Conservation (phyloP, 73 alveolate genomes). For the Breviolum minutum region DNA sequence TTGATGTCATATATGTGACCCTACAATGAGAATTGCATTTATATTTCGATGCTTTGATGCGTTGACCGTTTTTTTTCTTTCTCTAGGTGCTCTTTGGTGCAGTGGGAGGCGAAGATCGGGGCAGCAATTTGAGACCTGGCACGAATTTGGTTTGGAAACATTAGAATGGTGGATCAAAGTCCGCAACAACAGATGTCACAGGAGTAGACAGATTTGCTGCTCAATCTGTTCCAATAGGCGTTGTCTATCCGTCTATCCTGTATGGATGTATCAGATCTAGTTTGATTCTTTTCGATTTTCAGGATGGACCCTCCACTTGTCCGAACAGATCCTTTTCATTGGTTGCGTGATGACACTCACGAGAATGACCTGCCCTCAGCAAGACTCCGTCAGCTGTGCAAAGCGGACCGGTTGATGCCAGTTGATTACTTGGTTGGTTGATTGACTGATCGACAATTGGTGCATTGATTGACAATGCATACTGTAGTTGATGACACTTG, state of each 20-base stretch:
- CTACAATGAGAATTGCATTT: background rate
- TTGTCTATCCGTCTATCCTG: too few relatives aligned
- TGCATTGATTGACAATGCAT: too few relatives aligned
- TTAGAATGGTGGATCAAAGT: too few relatives aligned
- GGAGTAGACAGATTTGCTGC: too few relatives aligned
- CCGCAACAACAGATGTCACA: too few relatives aligned
- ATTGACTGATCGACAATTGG: too few relatives aligned
- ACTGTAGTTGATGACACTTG: too few relatives aligned
- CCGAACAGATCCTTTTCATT: conserved; percentile 74
- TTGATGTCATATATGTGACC: background rate
- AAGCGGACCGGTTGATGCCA: too few relatives aligned
- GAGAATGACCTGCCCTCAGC: conserved; percentile 7
- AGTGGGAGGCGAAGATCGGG: conserved; percentile 76
- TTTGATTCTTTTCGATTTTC: background rate
- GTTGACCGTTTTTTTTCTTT: background rate
- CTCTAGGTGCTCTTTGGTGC: conserved; percentile 57
- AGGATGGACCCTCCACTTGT: conserved; percentile 82
- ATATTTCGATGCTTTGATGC: too few relatives aligned
- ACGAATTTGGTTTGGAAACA: background rate
- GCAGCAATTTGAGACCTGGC: conserved; percentile 38
- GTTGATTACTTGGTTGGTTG: too few relatives aligned
- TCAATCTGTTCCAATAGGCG: too few relatives aligned
- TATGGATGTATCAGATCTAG: too few relatives aligned
- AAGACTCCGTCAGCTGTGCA: background rate
- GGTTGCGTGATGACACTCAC: conserved; percentile 83